A percentile compares a stretch with the other conserved stretches of the same genome.
Evolutionary conservation across 352 stramenopile species (phyloP).

Genomic region (Pythium oligandrum): DNA sequence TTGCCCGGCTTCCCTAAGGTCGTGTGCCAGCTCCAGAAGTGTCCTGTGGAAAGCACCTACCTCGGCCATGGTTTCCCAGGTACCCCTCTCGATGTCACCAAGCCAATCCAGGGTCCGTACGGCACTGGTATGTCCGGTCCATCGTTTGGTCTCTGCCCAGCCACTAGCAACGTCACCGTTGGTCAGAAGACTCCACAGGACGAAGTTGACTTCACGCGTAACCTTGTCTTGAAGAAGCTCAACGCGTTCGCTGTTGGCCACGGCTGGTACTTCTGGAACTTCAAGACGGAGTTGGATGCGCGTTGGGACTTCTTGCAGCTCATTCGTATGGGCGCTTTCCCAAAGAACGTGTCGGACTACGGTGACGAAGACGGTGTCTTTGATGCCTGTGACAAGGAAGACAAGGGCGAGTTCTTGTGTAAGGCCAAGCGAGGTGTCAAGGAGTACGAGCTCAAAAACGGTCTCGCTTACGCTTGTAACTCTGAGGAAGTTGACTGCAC

Average conservation of each 20-base stretch:
- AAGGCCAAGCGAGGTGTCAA: conserved; percentile 63
- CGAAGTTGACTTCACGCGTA: conserved; percentile 68
- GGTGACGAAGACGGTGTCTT: conserved; percentile 48
- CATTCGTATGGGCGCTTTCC: conserved; percentile 53
- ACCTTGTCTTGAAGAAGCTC: conserved; percentile 90
- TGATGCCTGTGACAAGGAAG: conserved; percentile 56
- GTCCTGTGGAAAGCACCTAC: conserved; percentile 81
- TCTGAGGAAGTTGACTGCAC: conserved; percentile 45
- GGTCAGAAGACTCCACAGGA: conserved; percentile 57
- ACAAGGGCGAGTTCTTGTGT: conserved; percentile 73
- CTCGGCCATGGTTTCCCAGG: conserved; percentile 85
- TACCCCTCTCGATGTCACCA: conserved; percentile 83
- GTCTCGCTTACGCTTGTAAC: conserved; percentile 58
- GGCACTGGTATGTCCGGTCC: conserved; percentile 79
- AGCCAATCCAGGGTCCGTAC: conserved; percentile 84
- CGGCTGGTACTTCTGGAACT: conserved; percentile 96
- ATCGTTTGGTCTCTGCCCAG: conserved; percentile 84
- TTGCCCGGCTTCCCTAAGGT: conserved; percentile 91
- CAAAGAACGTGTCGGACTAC: conserved; percentile 73
- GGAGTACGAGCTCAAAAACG: conserved; percentile 41
- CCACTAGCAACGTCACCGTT: conserved; percentile 80
- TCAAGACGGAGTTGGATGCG: conserved; percentile 89
- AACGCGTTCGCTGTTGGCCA: conserved; percentile 88
- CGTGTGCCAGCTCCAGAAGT: conserved; percentile 85
- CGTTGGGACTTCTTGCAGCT: conserved; percentile 89